Percentiles rank a stretch among this genome's conserved stretches.
These are phyloP conservation scores for Polytrichum formosum DNA, from an alignment of 225 moss, liverwort and hornwort genomes.

Conservation along the genomic window DNA sequence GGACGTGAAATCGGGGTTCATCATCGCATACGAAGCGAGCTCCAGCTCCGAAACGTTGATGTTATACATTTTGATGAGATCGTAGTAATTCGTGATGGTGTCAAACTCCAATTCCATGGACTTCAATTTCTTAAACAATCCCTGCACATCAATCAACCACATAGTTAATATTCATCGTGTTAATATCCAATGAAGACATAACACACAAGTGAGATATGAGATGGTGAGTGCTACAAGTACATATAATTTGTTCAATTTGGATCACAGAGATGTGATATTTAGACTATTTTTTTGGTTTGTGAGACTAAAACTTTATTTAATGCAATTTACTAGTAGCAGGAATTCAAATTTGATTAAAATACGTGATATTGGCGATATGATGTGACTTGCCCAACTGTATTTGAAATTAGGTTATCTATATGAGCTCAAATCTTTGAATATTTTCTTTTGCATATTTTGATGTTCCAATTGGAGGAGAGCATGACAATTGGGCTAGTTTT, in stretches of 20 bases:
- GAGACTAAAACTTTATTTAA: no score
- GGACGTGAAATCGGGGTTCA: conserved; percentile 51
- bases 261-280: no score
- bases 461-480: not conserved
- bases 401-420: no score
- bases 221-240: no score
- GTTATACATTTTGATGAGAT: conserved; percentile 56
- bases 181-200: no score
- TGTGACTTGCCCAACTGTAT: no score
- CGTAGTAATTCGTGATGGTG: conserved; percentile 58
- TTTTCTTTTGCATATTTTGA: not conserved
- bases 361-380: not conserved
- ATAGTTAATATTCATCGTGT: not conserved
- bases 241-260: no score
- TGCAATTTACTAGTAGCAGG: no score
- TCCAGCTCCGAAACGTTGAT: conserved; percentile 68
- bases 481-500: no score
- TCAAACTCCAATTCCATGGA: conserved; percentile 57
- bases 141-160: conserved; percentile 6
- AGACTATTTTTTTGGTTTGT: no score
- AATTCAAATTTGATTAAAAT: not conserved
- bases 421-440: not conserved
- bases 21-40: conserved; percentile 66
- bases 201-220: no score
- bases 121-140: conserved; percentile 40